Percentiles rank a stretch among this genome's conserved stretches.
Evolutionary conservation across 257 asterid species (phyloP).

Genomic region (Solanum chilense): DNA sequence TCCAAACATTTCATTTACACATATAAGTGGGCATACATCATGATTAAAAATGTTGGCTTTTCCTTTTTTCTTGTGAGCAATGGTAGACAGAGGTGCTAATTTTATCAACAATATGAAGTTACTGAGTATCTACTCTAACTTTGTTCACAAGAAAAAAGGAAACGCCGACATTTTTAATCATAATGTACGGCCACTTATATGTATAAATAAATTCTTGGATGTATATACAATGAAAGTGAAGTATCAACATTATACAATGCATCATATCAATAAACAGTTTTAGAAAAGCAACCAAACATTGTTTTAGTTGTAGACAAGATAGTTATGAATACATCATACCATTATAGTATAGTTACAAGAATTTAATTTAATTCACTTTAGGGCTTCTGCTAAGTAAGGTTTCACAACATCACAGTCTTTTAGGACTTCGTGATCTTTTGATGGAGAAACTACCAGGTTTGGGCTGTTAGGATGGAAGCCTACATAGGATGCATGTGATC

Average conservation of each 20-base stretch:
- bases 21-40: not conserved
- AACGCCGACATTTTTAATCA: not conserved
- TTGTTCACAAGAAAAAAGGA: not conserved
- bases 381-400: conserved; percentile 21
- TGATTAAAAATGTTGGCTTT: not conserved
- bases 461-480: not conserved
- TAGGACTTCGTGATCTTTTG: not conserved
- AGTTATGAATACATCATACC: conserved; percentile 16
- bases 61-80: not conserved
- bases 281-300: no score
- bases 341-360: conserved; percentile 20
- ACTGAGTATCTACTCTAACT: not conserved
- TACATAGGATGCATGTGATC: not conserved
- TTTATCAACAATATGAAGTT: not conserved
- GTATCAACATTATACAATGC: not conserved
- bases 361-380: conserved; percentile 23
- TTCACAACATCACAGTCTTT: conserved; percentile 33
- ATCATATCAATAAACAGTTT: not conserved
- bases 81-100: not conserved
- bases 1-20: not conserved
- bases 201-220: not conserved
- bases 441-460: no score
- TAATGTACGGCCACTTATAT: not conserved
- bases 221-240: not conserved
- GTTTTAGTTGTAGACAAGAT: not conserved